Base-by-base conservation (phyloP, 495 filamentous ascomycete species). In the Cercophora samala region DNA sequence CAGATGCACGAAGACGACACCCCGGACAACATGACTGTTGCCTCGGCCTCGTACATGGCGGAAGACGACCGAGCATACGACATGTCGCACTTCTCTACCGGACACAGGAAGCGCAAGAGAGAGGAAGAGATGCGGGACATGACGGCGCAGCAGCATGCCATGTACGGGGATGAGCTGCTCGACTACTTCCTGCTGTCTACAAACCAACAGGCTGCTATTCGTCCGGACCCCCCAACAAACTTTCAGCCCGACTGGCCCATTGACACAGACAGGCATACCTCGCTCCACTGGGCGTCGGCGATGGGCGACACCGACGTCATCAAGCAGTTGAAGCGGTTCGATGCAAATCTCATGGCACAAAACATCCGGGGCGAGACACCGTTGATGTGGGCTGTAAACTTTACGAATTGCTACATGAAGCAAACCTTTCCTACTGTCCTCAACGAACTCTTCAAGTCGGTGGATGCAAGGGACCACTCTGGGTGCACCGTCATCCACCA, bases 221-320 rank as follows among this genome's bases (percentile, higher is more conserved):
- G 90, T 23, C 93, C 93, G 6, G 83, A 88, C 54, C 92, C 94
- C 8, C 95, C 95, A 0, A 76, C 84, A 18, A 88, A 91, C 70
- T 96, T 95, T 74, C 87, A 96, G 67, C 87, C 96, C 17, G 89
- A 98, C 78, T 90, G 91, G 74, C 80, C 88, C 26, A 97, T 99
- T 70, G 95, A 99, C 72, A 88, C 91, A 21, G 91, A 94, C 60
- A 86, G 87, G 4, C 93, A 97, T 71, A 94, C 91, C 2, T 93
- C 93, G 3, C 83, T 99, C 65, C 95, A 99, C 74, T 99, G 95
- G 95, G 95, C 93, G 19, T 90, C 91, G 66, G 90, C 95, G n/a
- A 98, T 99, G 95, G 95, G 94, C 53, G 95, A 99, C 72, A 80
- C 97, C 19, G 90, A 92, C 26, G 91, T 98, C 32, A 91, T 97